Percentiles rank a stretch among this genome's conserved stretches.
These are phyloP conservation scores for Scutellaria baicalensis DNA, from an alignment of 257 asterid species.

Conservation along the genomic window DNA sequence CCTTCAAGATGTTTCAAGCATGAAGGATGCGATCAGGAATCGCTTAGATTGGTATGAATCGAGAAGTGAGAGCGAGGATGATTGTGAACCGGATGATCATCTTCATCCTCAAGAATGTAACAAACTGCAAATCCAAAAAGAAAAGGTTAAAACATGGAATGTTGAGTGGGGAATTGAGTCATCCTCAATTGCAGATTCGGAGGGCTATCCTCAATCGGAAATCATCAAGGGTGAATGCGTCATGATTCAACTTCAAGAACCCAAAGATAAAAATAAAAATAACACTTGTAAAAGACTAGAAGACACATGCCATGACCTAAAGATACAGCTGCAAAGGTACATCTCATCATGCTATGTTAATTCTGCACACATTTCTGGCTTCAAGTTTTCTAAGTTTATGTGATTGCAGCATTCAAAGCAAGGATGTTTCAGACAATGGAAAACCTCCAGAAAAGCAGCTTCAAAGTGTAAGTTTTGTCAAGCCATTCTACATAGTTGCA, in stretches of 20 bases:
- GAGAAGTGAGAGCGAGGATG: conserved; percentile 52
- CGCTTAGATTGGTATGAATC: conserved; percentile 73
- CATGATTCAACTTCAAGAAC: conserved; percentile 42
- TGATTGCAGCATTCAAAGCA: conserved; percentile 38
- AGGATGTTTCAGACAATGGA: conserved; percentile 33
- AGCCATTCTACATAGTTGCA: not conserved
- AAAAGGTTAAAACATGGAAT: conserved; percentile 10
- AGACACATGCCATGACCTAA: conserved; percentile 32
- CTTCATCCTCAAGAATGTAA: not conserved
- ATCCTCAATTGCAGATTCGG: conserved; percentile 26
- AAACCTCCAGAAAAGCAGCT: conserved; percentile 32
- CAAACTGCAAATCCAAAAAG: not conserved
- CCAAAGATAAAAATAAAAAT: conserved; percentile 27
- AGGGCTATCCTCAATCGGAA: no score
- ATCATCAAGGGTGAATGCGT: conserved; percentile 22
- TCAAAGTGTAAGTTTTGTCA: conserved; percentile 46
- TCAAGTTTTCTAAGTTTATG: conserved; percentile 13
- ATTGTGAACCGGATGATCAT: conserved; percentile 30
- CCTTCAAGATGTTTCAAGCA: conserved; percentile 80
- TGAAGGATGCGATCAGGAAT: conserved; percentile 55
- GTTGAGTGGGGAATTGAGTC: conserved; percentile 30
- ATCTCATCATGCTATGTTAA: not conserved
- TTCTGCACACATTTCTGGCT: not conserved
- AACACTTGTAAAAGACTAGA: conserved; percentile 25
- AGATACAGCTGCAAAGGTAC: conserved; percentile 50